phyloP scores from a whole-genome alignment of 2,329 filamentous ascomycete genomes.

The Alternaria solani region DNA sequence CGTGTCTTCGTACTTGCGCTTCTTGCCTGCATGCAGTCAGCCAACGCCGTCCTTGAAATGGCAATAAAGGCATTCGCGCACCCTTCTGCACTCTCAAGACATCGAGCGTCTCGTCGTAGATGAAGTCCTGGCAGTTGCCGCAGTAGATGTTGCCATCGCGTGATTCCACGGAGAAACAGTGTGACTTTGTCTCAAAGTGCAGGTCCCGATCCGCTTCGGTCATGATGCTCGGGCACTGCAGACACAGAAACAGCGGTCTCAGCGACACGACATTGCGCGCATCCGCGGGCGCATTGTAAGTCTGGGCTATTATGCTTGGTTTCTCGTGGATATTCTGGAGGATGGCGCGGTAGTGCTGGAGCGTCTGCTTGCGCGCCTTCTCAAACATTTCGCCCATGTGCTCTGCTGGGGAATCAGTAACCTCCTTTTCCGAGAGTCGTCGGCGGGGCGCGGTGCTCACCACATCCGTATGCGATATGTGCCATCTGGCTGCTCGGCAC shows the following conservation, averaged over 20 bases:
- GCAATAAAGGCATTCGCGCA: slow-evolving; percentile 49
- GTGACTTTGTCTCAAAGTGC: slow-evolving; percentile 73
- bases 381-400: slow-evolving; percentile 75
- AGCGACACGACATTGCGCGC: slow-evolving; percentile 64
- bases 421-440: not conserved
- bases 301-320: slow-evolving; percentile 70
- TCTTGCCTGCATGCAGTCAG: slow-evolving; percentile 60
- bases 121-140: slow-evolving; percentile 81
- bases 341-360: slow-evolving; percentile 75
- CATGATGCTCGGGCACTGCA: slow-evolving; percentile 72
- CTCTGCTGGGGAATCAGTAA: slow-evolving; percentile 59
- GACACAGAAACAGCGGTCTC: slow-evolving; percentile 65
- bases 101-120: slow-evolving; percentile 83
- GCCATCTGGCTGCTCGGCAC: slow-evolving; percentile 51
- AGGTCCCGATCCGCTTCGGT: slow-evolving; percentile 70
- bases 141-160: slow-evolving; percentile 78
- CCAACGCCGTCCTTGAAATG: slow-evolving; percentile 11
- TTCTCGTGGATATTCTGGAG: slow-evolving; percentile 75
- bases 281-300: slow-evolving; percentile 62
- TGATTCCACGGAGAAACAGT: slow-evolving; percentile 82
- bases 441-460: slow-evolving; percentile 34
- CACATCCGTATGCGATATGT: slow-evolving; percentile 54
- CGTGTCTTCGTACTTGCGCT: slow-evolving; percentile 78
- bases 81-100: slow-evolving; percentile 75
- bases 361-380: slow-evolving; percentile 72